Conservation (phyloP, 2,329 filamentous ascomycete species). For the Celoporthe dispersa region DNA sequence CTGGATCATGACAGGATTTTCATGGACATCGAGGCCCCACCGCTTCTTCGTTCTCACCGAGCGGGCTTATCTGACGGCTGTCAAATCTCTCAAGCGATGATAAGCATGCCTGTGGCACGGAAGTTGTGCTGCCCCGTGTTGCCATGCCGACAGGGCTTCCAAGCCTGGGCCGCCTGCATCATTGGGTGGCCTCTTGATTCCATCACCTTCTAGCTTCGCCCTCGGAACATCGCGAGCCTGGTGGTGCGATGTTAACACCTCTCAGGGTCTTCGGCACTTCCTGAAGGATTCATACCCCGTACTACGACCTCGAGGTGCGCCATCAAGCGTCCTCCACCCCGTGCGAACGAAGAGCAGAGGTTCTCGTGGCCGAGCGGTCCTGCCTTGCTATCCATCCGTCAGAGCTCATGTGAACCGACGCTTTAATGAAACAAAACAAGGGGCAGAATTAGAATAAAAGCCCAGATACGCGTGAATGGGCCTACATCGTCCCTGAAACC, state of each 20-base stretch:
- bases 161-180: slow-evolving; percentile 16
- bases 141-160: slow-evolving; percentile 18
- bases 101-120: slow-evolving; percentile 17
- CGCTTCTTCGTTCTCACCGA: slow-evolving; percentile 27
- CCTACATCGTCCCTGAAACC: neutral
- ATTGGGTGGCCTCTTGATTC: neutral
- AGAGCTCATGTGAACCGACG: neutral
- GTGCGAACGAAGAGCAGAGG: neutral
- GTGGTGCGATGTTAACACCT: slow-evolving; percentile 9
- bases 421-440: too few relatives aligned
- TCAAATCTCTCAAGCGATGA: slow-evolving; percentile 11
- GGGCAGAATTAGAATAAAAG: too few relatives aligned
- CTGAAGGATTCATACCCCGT: slow-evolving; percentile 15
- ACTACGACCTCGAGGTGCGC: neutral
- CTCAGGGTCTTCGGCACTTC: slow-evolving; percentile 17
- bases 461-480: neutral
- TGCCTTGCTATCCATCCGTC: neutral
- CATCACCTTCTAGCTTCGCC: slow-evolving; percentile 4
- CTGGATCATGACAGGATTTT: neutral
- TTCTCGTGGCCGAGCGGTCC: neutral
- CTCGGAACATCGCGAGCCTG: slow-evolving; percentile 19
- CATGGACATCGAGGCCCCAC: slow-evolving; percentile 21
- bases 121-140: slow-evolving; percentile 17
- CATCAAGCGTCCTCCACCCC: slow-evolving; percentile 19
- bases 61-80: slow-evolving; percentile 17